Evolutionary conservation across 2,329 filamentous ascomycete species (phyloP).

Genomic region (Colletotrichum cereale): DNA sequence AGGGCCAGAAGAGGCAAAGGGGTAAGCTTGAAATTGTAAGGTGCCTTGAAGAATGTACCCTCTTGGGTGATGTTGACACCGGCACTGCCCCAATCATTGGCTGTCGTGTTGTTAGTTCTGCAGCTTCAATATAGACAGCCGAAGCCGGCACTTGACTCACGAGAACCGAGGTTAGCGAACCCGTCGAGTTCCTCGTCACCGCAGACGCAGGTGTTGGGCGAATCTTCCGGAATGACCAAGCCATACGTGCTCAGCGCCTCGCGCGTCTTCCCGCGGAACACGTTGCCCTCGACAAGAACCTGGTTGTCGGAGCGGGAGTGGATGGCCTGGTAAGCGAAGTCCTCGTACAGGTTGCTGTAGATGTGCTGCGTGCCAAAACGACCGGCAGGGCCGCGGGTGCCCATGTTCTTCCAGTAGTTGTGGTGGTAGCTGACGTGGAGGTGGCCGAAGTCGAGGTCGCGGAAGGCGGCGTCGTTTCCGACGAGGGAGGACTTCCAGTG

Average conservation of each 20-base stretch:
- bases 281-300: slow-evolving; percentile 62
- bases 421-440: slow-evolving; percentile 64
- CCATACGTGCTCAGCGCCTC: slow-evolving; percentile 67
- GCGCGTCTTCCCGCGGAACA: slow-evolving; percentile 59
- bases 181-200: slow-evolving; percentile 68
- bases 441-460: slow-evolving; percentile 56
- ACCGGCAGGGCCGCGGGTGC: slow-evolving; percentile 61
- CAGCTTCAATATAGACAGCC: slow-evolving; percentile 43
- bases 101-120: slow-evolving; percentile 41
- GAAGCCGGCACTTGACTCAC: slow-evolving; percentile 49
- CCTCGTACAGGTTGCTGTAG: slow-evolving; percentile 63
- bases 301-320: slow-evolving; percentile 63
- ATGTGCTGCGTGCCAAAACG: slow-evolving; percentile 63
- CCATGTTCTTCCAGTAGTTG: slow-evolving; percentile 60
- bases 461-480: slow-evolving; percentile 55
- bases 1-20: slow-evolving; percentile 56
- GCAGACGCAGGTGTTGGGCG: slow-evolving; percentile 64
- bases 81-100: slow-evolving; percentile 62
- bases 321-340: slow-evolving; percentile 61
- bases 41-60: slow-evolving; percentile 61
- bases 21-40: slow-evolving; percentile 63
- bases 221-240: slow-evolving; percentile 66
- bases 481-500: slow-evolving; percentile 59
- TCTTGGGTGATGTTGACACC: slow-evolving; percentile 64
- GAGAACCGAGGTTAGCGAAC: slow-evolving; percentile 65